Conservation (phyloP, 2,329 filamentous ascomycete species). For the Talaromyces sp. region DNA sequence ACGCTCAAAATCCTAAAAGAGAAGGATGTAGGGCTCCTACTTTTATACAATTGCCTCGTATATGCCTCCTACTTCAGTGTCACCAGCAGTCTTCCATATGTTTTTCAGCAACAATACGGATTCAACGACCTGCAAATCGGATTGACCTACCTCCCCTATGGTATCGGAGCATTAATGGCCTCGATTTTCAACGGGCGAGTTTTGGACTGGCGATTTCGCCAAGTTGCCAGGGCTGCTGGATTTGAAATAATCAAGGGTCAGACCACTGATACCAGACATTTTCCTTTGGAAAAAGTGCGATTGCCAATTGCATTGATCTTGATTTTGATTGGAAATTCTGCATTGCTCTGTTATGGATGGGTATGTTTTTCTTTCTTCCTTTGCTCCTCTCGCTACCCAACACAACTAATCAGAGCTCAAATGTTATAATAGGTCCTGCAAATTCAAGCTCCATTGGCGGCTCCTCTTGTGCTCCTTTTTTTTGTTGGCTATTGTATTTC, state of each 20-base stretch:
- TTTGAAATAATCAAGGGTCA: conserved; percentile 34
- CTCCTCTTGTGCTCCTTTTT: conserved; percentile 38
- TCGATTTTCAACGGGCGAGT: conserved; percentile 38
- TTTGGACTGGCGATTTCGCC: conserved; percentile 44
- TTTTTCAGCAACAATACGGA: conserved; percentile 36
- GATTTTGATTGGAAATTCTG: conserved; percentile 22
- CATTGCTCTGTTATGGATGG: conserved; percentile 42
- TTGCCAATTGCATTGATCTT: conserved; percentile 40
- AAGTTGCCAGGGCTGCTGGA: conserved; percentile 30
- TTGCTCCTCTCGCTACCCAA: neutral
- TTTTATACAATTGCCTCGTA: conserved; percentile 38
- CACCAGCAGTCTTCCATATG: conserved; percentile 36
- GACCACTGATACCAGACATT: conserved; percentile 36
- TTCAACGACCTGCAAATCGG: conserved; percentile 41
- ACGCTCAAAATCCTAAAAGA: conserved; percentile 26
- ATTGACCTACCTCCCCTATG: conserved; percentile 43
- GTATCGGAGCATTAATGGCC: conserved; percentile 38
- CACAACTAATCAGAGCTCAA: neutral
- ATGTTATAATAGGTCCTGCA: neutral
- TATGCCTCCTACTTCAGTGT: conserved; percentile 44
- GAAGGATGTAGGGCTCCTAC: conserved; percentile 36
- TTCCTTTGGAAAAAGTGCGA: conserved; percentile 44
- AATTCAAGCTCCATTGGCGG: conserved; percentile 28
- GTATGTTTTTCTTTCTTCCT: conserved; percentile 30
- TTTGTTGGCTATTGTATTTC: conserved; percentile 22